phyloP scores from a whole-genome alignment of 495 filamentous ascomycete species.

The Diplogelasinospora grovesii region DNA sequence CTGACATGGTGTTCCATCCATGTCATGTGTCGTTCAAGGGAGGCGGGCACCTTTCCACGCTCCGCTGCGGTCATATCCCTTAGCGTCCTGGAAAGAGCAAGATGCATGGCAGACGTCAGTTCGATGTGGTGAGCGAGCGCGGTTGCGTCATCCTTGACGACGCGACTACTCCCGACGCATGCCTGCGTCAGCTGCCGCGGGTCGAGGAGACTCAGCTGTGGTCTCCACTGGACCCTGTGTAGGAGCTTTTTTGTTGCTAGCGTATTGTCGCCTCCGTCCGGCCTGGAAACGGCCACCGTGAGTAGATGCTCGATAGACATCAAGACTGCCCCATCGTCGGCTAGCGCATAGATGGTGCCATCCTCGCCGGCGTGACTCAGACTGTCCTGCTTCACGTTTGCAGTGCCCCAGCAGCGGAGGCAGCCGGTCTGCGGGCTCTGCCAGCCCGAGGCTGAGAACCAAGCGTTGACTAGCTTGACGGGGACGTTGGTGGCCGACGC shows the following conservation, averaged over 20 bases:
- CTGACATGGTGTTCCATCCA: slow-evolving; percentile 22
- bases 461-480: slow-evolving; percentile 17
- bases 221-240: slow-evolving; percentile 25
- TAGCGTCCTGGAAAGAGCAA: no score
- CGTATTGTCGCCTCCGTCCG: no score
- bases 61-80: slow-evolving; percentile 8
- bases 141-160: slow-evolving; percentile 13
- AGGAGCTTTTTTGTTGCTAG: slow-evolving; percentile 18
- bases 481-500: slow-evolving; percentile 21
- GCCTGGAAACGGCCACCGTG: slow-evolving; percentile 14
- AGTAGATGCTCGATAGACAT: slow-evolving; percentile 15
- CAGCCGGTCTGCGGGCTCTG: slow-evolving; percentile 11
- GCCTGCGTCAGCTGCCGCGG: slow-evolving; percentile 12
- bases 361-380: neutral
- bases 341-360: slow-evolving; percentile 17
- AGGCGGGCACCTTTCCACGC: slow-evolving; percentile 6
- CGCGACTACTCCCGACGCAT: slow-evolving; percentile 13
- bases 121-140: slow-evolving; percentile 11
- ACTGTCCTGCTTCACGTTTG: neutral
- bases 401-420: neutral
- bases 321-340: slow-evolving; percentile 20
- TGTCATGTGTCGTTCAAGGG: slow-evolving; percentile 13
- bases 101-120: slow-evolving; percentile 7
- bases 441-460: slow-evolving; percentile 24
- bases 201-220: slow-evolving; percentile 22